Evolutionary conservation across 2,329 filamentous ascomycete species (phyloP), one percentile per base, ranked within the genome.

Genomic region (Emergomyces pasteurianus): DNA sequence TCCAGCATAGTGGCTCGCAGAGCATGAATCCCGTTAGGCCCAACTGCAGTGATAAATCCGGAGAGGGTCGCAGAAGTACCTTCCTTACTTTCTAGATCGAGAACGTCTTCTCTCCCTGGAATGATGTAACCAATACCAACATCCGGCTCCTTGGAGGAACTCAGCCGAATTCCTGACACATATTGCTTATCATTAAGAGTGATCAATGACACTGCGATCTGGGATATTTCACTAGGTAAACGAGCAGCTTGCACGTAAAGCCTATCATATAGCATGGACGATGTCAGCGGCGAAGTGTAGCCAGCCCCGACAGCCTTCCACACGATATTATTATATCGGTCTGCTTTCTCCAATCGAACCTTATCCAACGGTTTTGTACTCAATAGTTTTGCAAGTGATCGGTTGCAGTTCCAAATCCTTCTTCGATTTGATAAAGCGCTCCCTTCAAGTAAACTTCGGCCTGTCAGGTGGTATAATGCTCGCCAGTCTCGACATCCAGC

Each of bases 401-500:
- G 49, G 10, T 58, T 60, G 50, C 34, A 63, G 36, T 63, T 38
- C 63, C 64, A 67, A n/a, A 68, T 62, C 43, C 63, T 60, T 55
- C 43, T 59, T 40, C 65, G 62, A 46, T 65, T 65, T 56, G 58
- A 59, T 47, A 66, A 43, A 43, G 58, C 54, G 14, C 46, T 49
- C 1, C 58, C 59, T 10, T 63, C 47, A 3, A 43, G 31, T 21
- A 52, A 14, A 10, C n/a, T 59, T 28, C 58, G 14, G 23, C 56
- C 43, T n/a, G 63, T 65, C 46, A 56, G 60, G n/a, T 66, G 36
- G 46, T 66, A 67, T 28, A 67, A 50, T 9, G 49, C 43, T 59
- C 60, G 66, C 66, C 65, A 68, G 36, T 78, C 61, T 10, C 63
- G 62, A 42, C 38, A 23, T 28, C 61, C 47, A 26, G 58, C 38